A percentile compares a stretch with the other conserved stretches of the same genome.
phyloP scores from a whole-genome alignment of 2,329 filamentous ascomycete genomes.

The Apiospora phragmitis region DNA sequence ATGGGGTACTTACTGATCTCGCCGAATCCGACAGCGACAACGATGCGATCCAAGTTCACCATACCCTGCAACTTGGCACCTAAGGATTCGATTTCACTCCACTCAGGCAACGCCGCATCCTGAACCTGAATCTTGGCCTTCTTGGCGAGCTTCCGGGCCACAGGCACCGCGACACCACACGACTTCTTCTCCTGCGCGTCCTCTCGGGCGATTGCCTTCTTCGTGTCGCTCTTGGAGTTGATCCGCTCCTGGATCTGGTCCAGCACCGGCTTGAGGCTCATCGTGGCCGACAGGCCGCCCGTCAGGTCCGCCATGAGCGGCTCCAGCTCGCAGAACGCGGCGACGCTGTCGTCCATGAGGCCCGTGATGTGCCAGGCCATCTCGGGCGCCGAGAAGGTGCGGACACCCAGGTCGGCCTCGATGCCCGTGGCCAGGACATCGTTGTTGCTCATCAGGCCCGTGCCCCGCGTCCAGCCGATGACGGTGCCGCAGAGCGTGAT shows the following conservation, averaged over 20 bases:
- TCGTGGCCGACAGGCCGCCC: conserved; percentile 35
- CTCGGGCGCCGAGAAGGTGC: conserved; percentile 40
- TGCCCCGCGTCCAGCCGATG: conserved; percentile 47
- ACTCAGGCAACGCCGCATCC: conserved; percentile 29
- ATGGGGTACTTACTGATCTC: conserved; percentile 26
- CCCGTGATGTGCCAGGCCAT: conserved; percentile 42
- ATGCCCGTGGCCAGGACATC: conserved; percentile 39
- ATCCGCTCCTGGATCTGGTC: conserved; percentile 22
- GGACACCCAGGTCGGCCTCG: conserved; percentile 33
- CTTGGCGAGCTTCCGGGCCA: conserved; percentile 8
- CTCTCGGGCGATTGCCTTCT: conserved; percentile 25
- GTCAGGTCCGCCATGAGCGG: conserved; percentile 40
- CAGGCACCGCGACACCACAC: conserved; percentile 62
- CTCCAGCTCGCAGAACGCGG: conserved; percentile 31
- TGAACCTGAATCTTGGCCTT: conserved; percentile 20
- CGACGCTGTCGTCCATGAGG: conserved; percentile 31
- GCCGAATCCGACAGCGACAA: conserved; percentile 40
- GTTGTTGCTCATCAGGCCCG: conserved; percentile 43
- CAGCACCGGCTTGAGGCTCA: conserved; percentile 27
- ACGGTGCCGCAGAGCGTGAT: conserved; percentile 40
- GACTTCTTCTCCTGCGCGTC: conserved; percentile 50
- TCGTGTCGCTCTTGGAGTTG: conserved; percentile 22
- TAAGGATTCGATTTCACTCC: conserved; percentile 22
- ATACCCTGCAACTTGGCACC: conserved; percentile 32
- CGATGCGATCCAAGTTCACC: conserved; percentile 37